Evolutionary conservation across 306 rosid species (phyloP), one percentile per base, ranked within the genome.

Genomic region (Dalbergia cochinchinensis): DNA sequence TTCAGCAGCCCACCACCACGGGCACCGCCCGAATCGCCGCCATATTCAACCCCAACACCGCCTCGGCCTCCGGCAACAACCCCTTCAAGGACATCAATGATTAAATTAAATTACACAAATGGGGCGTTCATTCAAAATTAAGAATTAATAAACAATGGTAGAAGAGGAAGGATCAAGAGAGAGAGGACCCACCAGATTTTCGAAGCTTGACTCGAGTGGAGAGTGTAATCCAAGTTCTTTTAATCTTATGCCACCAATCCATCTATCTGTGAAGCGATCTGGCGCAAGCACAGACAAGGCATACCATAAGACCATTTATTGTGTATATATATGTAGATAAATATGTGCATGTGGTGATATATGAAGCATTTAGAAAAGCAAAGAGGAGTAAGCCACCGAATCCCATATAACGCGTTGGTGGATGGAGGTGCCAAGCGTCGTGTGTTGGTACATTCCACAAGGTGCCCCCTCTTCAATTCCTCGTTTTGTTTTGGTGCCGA

Each of bases 391-490:
- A 39, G 33, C 73, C 88, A 80, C 86, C 84, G 81, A 85, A 69
- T 70, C 64, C 73, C 20, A 16, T 34, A 79, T 31, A 77, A 87
- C 90, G 83, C 88, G 92, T 86, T 88, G 81, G 72, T 80, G 80
- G 79, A 84, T n/a, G 65, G 73, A 18, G 34, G 75, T 86, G 91
- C 92, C 90, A 87, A 80, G 85, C 90, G 88, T 85, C 89, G 76
- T 62, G 15, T 54, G 33, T 54, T 14, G 69, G 85, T 65, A 63
- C 74, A 59, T 16, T 76, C 74, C 60, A 73, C 79, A 71, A 80
- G 79, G 84, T 8, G 65, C 48, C 13, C 15, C n/a, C 15, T 9
- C 53, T 47, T 11, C 10, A 10, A 7, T 10, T 47, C 15, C 15
- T 50, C 15, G 51, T 39, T 45, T 65, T 6, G 57, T 26, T 45